These are phyloP conservation scores for Quercus suber DNA, from an alignment of 306 rosid species.

Conservation along the genomic window DNA sequence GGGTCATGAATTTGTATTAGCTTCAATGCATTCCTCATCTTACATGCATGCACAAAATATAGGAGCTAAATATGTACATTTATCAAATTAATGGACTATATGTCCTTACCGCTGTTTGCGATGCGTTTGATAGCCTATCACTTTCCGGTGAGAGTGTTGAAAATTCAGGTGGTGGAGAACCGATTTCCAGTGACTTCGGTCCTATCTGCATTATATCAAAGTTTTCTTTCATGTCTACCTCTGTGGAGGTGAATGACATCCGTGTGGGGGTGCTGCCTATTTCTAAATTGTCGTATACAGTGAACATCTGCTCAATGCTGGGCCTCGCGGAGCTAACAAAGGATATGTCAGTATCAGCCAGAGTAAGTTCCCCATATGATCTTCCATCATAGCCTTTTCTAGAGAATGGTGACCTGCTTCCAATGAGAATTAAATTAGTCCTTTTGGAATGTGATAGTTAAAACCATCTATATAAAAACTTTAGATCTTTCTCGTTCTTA, in stretches of 20 bases:
- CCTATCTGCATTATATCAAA: slow-evolving; percentile 54
- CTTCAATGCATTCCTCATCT: no score
- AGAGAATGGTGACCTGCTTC: slow-evolving; percentile 80
- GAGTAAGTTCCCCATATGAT: slow-evolving; percentile 37
- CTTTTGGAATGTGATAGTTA: not conserved
- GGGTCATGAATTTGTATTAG: no score
- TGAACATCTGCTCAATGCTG: slow-evolving; percentile 53
- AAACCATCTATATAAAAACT: no score
- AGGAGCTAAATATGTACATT: not conserved
- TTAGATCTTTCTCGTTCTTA: not conserved
- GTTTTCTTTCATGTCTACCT: slow-evolving; percentile 44
- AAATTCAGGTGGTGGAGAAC: slow-evolving; percentile 53
- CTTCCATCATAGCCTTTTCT: slow-evolving; percentile 52
- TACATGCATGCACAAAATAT: no score
- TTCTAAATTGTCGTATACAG: slow-evolving; percentile 41
- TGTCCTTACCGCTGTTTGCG: slow-evolving; percentile 56
- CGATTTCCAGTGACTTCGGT: slow-evolving; percentile 44
- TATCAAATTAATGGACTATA: not conserved
- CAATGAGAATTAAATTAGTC: not conserved
- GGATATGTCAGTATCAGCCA: slow-evolving; percentile 58
- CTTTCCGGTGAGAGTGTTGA: slow-evolving; percentile 64
- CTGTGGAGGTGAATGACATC: slow-evolving; percentile 43
- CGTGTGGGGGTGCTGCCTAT: slow-evolving; percentile 40
- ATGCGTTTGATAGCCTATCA: slow-evolving; percentile 44
- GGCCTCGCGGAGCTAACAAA: slow-evolving; percentile 58